These are phyloP conservation scores for Ambrosia trifida DNA, from an alignment of 129 eudicot genomes.

Conservation along the genomic window DNA sequence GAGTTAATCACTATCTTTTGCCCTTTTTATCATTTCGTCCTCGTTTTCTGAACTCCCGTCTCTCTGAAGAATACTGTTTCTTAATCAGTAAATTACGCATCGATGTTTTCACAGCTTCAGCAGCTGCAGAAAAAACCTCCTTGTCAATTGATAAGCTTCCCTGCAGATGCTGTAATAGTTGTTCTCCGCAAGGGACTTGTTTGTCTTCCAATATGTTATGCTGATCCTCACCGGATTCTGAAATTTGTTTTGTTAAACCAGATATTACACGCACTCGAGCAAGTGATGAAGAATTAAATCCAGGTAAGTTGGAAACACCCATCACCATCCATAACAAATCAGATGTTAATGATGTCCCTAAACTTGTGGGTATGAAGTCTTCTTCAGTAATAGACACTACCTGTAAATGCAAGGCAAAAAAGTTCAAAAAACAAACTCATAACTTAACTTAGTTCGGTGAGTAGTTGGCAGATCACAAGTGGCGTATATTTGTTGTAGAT, in stretches of 20 bases:
- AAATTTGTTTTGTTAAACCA: constrained; percentile 31
- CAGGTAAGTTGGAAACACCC: constrained; percentile 72
- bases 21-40: constrained; percentile 79
- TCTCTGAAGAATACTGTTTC: constrained; percentile 74
- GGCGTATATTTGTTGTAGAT: neutral
- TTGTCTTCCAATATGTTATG: constrained; percentile 49
- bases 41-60: constrained; percentile 79
- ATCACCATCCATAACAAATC: constrained; percentile 78
- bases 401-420: constrained; percentile 29
- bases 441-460: neutral
- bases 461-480: neutral
- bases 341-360: constrained; percentile 49
- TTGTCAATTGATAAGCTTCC: constrained; percentile 62
- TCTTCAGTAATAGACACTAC: constrained; percentile 61
- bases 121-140: constrained; percentile 60
- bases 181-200: constrained; percentile 67
- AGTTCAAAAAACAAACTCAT: neutral
- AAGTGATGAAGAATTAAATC: constrained; percentile 44
- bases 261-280: constrained; percentile 66
- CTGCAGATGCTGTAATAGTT: constrained; percentile 62
- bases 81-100: constrained; percentile 82
- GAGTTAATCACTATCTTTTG: constrained; percentile 19
- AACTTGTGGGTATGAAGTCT: constrained; percentile 76
- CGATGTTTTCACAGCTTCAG: constrained; percentile 79
- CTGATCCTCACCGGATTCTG: constrained; percentile 35